phyloP scores from a whole-genome alignment of 345 rosid species.

The Populus davidiana region DNA sequence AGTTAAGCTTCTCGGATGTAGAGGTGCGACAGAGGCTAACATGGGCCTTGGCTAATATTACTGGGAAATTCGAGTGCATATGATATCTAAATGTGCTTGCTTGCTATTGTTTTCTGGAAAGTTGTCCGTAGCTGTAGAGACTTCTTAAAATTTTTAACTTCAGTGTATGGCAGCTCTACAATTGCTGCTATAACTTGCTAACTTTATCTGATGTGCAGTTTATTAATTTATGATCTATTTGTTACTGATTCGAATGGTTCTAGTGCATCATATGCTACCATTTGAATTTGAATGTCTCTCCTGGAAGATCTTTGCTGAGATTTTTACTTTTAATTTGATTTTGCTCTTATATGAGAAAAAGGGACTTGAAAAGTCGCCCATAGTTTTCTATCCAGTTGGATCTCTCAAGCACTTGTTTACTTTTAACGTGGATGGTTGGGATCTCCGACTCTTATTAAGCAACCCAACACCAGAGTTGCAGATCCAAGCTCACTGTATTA shows the following conservation, averaged over 20 bases:
- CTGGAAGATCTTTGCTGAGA: neutral
- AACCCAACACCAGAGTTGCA: no score
- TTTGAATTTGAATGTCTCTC: neutral
- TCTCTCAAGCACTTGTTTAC: no score
- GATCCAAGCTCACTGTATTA: no score
- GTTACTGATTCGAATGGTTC: neutral
- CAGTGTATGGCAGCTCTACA: slow-evolving; percentile 23
- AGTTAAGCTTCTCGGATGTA: slow-evolving; percentile 34
- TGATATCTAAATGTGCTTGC: slow-evolving; percentile 24
- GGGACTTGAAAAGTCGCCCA: neutral
- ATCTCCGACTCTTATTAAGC: no score
- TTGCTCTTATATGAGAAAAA: neutral
- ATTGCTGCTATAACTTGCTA: slow-evolving; percentile 40
- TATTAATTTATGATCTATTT: slow-evolving; percentile 21
- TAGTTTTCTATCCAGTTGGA: no score
- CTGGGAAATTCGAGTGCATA: slow-evolving; percentile 36
- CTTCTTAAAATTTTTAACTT: slow-evolving; percentile 11
- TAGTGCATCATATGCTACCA: neutral
- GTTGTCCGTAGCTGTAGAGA: slow-evolving; percentile 29
- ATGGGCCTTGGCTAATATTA: slow-evolving; percentile 32
- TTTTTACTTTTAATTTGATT: neutral
- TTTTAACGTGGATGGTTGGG: no score
- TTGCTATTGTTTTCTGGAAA: slow-evolving; percentile 23
- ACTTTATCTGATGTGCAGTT: slow-evolving; percentile 48
- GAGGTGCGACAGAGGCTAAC: slow-evolving; percentile 28